Conservation (phyloP, 805 yeast species). For the Clavispora fructus region DNA sequence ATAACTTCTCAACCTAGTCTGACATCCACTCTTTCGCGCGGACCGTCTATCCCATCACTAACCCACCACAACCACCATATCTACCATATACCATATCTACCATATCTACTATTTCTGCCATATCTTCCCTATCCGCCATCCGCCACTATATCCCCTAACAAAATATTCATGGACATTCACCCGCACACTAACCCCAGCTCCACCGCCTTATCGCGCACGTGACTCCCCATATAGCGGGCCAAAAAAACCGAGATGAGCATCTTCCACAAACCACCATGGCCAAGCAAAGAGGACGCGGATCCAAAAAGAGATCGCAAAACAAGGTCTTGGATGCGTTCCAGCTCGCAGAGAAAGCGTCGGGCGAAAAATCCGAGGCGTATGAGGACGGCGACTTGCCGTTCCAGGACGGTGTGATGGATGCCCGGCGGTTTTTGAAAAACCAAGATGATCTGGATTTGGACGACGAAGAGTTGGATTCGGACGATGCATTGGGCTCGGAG, state of each 20-base stretch:
- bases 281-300: constrained; percentile 11
- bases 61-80: no score
- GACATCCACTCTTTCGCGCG: no score
- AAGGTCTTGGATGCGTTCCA: constrained; percentile 41
- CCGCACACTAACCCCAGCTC: no score
- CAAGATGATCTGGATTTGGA: constrained; percentile 31
- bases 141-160: no score
- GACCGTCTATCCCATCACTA: no score
- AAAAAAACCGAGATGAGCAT: constrained; percentile 1
- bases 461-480: constrained; percentile 75
- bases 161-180: no score
- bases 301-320: constrained; percentile 29
- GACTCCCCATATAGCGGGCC: background rate
- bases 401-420: constrained; percentile 37
- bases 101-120: no score
- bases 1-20: no score
- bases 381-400: constrained; percentile 20
- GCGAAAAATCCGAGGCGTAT: constrained; percentile 15
- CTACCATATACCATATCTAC: no score
- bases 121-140: no score
- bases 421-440: constrained; percentile 28
- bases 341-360: constrained; percentile 35
- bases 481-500: constrained; percentile 82
- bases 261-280: constrained; percentile 7
- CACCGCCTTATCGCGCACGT: background rate